Evolutionary conservation across 1,284 basidiomycete species (phyloP).

Genomic region (Coniophora puteana): DNA sequence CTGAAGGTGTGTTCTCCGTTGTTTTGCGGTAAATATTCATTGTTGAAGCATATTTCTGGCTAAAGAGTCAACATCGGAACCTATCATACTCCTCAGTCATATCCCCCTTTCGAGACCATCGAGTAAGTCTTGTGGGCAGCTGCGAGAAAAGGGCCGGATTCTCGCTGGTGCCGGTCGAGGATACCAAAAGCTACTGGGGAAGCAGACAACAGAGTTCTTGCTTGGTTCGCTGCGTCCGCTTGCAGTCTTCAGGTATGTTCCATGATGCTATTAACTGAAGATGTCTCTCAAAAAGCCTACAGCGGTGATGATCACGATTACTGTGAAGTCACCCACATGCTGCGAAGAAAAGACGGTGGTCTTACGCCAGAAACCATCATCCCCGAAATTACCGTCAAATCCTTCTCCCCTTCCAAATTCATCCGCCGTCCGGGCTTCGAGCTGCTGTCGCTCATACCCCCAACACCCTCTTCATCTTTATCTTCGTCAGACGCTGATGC

Average conservation of each 20-base stretch:
- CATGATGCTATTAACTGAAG: neutral
- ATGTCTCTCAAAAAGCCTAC: slow-evolving; percentile 7
- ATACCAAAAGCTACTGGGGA: slow-evolving; percentile 80
- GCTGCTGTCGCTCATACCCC: slow-evolving; percentile 68
- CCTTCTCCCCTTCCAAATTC: slow-evolving; percentile 76
- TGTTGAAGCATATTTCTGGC: neutral
- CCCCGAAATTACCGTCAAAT: slow-evolving; percentile 76
- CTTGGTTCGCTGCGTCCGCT: slow-evolving; percentile 61
- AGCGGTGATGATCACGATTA: slow-evolving; percentile 91
- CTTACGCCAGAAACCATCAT: slow-evolving; percentile 23
- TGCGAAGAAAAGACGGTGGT: slow-evolving; percentile 20
- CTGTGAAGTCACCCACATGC: slow-evolving; percentile 67
- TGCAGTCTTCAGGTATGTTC: slow-evolving; percentile 66
- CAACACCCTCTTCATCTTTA: slow-evolving; percentile 8
- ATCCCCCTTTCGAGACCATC: slow-evolving; percentile 80
- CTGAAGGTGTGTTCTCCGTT: slow-evolving; percentile 37
- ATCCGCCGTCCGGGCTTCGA: slow-evolving; percentile 82
- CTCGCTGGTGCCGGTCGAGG: slow-evolving; percentile 75
- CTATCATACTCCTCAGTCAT: slow-evolving; percentile 74
- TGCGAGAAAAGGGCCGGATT: slow-evolving; percentile 71
- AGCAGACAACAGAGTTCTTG: slow-evolving; percentile 71
- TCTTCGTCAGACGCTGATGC: slow-evolving; percentile 8
- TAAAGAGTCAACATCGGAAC: slow-evolving; percentile 1
- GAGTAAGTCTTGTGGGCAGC: slow-evolving; percentile 67
- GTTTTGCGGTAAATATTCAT: neutral